Base-by-base conservation (phyloP, 257 asterid species). In the Fraxinus cuspidata region DNA sequence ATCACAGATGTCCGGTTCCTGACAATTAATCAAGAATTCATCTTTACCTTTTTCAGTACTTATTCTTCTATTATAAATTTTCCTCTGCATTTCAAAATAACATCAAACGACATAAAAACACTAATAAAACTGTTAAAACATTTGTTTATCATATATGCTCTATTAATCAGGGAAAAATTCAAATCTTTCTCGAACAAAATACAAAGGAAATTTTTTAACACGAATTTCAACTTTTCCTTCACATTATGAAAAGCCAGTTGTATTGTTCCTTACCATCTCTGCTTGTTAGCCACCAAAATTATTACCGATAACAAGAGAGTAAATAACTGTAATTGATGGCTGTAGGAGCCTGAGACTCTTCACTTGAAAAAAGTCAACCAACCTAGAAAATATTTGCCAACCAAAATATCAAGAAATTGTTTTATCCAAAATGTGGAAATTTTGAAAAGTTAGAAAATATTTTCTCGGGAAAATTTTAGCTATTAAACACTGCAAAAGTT, bases 261-360 rank as follows among this genome's bases (percentile, higher is more conserved):
- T 11, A 44, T 63, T 15, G 0, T 71, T 21, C 40, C 32, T 1
- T 23, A 0, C 69, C 63, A 7, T n/a, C 15, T 7, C 31, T 34
- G 28, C 21, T 51, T 73, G 23, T 53, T 31, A 9, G 40, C 58
- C 38, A 2, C 77, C 75, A 58, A 40, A 73, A 11, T 18, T 5
- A 74, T 19, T 32, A 71, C 32, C 5, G 12, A 56, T 19, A 4
- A 56, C 5, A 70, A 37, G 35, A 44, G 74, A 40, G 65, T 1
- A 25, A 79, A 65, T 76, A 90, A 97, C 88, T 73, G 84, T 88
- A 88, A 86, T 93, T 83, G 25, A 84, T 80, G 66, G 90, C 47
- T 47, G 93, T 82, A 27, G 97, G 94, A 34, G 84, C 94, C 37
- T 65, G 82, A 71, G 87, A 6, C 56, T 79, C 92, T 35, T 82